Percentiles rank a stretch among this genome's conserved stretches.
Conservation (phyloP, 2,329 filamentous ascomycete genomes). For the Paracamarosporium sp. region DNA sequence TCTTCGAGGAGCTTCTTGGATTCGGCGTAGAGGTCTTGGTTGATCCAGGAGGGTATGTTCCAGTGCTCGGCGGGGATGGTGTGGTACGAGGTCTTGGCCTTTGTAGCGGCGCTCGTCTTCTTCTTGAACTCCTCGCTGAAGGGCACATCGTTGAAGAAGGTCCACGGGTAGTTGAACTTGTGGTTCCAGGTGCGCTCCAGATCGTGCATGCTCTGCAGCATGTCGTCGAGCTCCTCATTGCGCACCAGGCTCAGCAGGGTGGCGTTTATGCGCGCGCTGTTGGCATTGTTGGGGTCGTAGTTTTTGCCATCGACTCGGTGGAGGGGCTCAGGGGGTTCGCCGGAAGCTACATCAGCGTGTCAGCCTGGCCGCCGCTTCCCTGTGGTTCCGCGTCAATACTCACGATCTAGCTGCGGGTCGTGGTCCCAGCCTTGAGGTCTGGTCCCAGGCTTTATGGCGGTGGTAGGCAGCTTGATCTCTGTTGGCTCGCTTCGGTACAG, state of each 20-base stretch:
- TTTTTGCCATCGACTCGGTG: constrained; percentile 72
- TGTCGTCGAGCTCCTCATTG: constrained; percentile 84
- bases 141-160: constrained; percentile 95
- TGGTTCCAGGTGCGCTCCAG: constrained; percentile 94
- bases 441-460: constrained; percentile 30
- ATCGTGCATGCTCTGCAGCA: constrained; percentile 88
- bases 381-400: constrained; percentile 42
- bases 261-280: constrained; percentile 87
- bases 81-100: constrained; percentile 87
- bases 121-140: constrained; percentile 94
- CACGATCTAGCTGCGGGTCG: constrained; percentile 89
- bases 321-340: constrained; percentile 80
- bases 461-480: constrained; percentile 43
- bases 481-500: constrained; percentile 68
- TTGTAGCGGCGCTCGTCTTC: constrained; percentile 80
- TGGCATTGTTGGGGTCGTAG: constrained; percentile 77
- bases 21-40: constrained; percentile 82
- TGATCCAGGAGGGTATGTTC: constrained; percentile 91
- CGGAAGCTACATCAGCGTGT: constrained; percentile 65
- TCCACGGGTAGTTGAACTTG: constrained; percentile 99
- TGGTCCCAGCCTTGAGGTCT: constrained; percentile 68
- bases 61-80: constrained; percentile 94
- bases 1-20: constrained; percentile 83
- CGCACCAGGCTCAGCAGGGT: constrained; percentile 91
- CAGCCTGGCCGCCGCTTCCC: not conserved